Evolutionary conservation across 2,329 filamentous ascomycete species (phyloP), one percentile per base, ranked within the genome.

Genomic region (Emmonsia crescens): DNA sequence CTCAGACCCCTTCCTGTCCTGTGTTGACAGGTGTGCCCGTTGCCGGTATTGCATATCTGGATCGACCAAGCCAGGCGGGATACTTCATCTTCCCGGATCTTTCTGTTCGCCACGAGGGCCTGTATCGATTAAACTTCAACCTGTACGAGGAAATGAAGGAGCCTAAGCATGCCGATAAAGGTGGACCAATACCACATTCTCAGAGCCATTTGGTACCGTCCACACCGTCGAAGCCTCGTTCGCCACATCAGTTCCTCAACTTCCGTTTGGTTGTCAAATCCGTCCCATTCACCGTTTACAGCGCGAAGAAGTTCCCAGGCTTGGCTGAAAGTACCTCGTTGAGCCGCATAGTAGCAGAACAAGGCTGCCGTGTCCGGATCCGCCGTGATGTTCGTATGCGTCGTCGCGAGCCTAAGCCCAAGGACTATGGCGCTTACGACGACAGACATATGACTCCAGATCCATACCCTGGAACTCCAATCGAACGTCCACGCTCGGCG

Each of bases 41-140:
- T 16, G 94, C 93, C 21, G 94, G 93, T 62, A 96, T 96, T 83
- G 92, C 93, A 29, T 96, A 97, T 72, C 83, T 99, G 58, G 93
- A 97, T 73, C 88, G 93, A 52, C 94, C 94, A 1, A 77, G 74
- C 2, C 84, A 83, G 24, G 85, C 85, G 19, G 94, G 92, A 60
- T 99, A 97, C 75, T 99, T 99, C 76, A 89, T 99, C 74, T 99
- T 99, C 73, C 94, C 94, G 2, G 94, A 99, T 75, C 80, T 97
- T 33, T 96, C 93, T 0, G 93, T 99, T 56, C 87, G 94, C 61
- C 93, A 99, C 71, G 94, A 99, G 75, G 94, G 94, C 64, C 87
- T 88, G 67, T 99, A 96, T 75, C 83, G 88, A n/a, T 78, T 99
- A 60, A 89, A 86, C 64, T 97, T 99, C 77, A 92, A 91, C 69